Evolutionary conservation across 176 grass and related monocot genomes (phyloP).

Genomic region (Poa annua): DNA sequence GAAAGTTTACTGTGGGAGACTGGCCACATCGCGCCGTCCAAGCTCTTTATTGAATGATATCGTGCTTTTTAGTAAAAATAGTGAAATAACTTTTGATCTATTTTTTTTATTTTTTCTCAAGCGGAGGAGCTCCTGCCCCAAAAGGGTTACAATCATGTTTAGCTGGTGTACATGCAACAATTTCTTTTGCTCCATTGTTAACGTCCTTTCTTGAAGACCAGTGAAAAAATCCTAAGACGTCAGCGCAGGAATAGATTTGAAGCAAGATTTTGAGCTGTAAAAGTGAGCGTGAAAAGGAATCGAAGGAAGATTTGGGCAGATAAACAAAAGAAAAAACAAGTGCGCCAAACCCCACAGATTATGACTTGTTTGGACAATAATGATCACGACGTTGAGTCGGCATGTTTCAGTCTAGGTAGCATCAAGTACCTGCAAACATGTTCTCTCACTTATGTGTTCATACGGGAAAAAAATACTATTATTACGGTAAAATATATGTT

Average conservation of each 20-base stretch:
- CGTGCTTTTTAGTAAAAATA: background rate
- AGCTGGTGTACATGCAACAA: background rate
- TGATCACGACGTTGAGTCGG: conserved; percentile 31
- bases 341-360: conserved; percentile 31
- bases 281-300: conserved; percentile 38
- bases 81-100: background rate
- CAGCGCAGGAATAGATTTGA: conserved; percentile 23
- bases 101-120: background rate
- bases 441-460: background rate
- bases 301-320: conserved; percentile 16
- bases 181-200: conserved; percentile 9
- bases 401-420: conserved; percentile 46
- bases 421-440: background rate
- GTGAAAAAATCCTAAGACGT: conserved; percentile 30
- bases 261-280: conserved; percentile 38
- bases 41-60: background rate
- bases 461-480: background rate
- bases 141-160: background rate
- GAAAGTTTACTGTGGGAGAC: background rate
- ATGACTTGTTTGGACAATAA: conserved; percentile 45
- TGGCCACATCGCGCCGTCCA: background rate
- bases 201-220: conserved; percentile 27
- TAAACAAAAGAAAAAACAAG: conserved; percentile 11
- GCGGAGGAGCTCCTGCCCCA: background rate
- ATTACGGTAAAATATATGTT: background rate